A percentile compares a stretch with the other conserved stretches of the same genome.
Conservation (phyloP, 768 basidiomycete genomes). For the Myochromella boudieri region DNA sequence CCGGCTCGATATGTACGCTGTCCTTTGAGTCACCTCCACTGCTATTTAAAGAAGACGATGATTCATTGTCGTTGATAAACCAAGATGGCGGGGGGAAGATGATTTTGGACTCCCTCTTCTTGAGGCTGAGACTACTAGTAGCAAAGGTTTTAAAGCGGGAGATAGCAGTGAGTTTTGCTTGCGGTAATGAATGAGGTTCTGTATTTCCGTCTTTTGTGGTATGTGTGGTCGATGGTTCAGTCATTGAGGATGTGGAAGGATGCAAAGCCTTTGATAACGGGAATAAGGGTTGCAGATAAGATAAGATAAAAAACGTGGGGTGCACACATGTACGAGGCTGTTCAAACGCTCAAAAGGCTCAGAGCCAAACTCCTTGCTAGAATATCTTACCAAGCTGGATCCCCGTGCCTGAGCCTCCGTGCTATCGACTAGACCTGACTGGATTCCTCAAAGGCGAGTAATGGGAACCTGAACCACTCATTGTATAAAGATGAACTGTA, state of each 20-base stretch:
- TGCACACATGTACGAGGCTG: no score
- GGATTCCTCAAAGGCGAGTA: no score
- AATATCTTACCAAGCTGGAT: no score
- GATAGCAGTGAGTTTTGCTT: conserved; percentile 33
- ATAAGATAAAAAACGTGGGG: neutral
- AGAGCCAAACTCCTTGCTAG: no score
- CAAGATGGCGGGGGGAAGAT: conserved; percentile 50
- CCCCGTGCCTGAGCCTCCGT: no score
- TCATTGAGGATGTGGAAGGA: neutral
- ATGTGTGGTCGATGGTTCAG: neutral
- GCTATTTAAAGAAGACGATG: neutral
- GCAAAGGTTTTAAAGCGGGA: conserved; percentile 36
- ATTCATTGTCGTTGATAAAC: conserved; percentile 33
- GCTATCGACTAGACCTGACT: no score
- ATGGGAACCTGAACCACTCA: no score
- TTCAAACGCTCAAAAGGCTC: no score
- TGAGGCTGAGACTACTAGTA: conserved; percentile 22
- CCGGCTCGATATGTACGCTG: no score
- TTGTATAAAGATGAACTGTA: no score
- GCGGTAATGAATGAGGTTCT: conserved; percentile 21
- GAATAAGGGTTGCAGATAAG: conserved; percentile 3
- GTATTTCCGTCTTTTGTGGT: neutral
- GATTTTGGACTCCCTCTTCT: conserved; percentile 22
- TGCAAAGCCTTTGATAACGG: no score
- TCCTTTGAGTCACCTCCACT: conserved; percentile 13